A percentile compares a stretch with the other conserved stretches of the same genome.
phyloP scores from a whole-genome alignment of 1,139 yeast species.

The Nakaseomyces nivariensis region DNA sequence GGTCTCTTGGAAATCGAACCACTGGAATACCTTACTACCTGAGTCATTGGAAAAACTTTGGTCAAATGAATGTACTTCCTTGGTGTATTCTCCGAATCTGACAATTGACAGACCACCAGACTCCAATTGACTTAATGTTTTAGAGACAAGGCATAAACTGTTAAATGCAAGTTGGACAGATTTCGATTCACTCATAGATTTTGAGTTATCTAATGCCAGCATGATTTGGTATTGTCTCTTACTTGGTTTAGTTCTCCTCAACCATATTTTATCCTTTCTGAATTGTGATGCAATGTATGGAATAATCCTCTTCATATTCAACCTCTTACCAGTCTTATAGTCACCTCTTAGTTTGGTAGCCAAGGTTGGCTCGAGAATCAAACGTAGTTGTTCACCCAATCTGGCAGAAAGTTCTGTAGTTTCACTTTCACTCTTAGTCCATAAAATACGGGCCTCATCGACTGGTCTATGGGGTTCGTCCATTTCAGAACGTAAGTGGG shows the following conservation, averaged over 20 bases:
- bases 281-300: constrained; percentile 97
- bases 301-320: constrained; percentile 94
- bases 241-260: constrained; percentile 93
- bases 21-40: constrained; percentile 75
- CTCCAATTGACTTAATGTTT: constrained; percentile 87
- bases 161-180: constrained; percentile 89
- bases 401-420: constrained; percentile 84
- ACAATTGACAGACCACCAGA: constrained; percentile 89
- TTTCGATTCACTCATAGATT: constrained; percentile 91
- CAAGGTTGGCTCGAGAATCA: constrained; percentile 88
- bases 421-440: constrained; percentile 74
- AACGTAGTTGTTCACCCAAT: constrained; percentile 82
- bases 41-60: constrained; percentile 73
- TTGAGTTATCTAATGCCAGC: constrained; percentile 96
- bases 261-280: constrained; percentile 97
- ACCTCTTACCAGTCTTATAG: constrained; percentile 91
- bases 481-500: constrained; percentile 18
- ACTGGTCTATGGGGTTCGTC: constrained; percentile 40
- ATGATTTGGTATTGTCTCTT: constrained; percentile 95
- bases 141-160: constrained; percentile 87
- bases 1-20: constrained; percentile 86
- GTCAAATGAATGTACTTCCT: constrained; percentile 84
- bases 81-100: constrained; percentile 77
- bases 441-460: constrained; percentile 63
- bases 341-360: constrained; percentile 94